These are phyloP conservation scores for Sordariomycetes sp. DNA, from an alignment of 2,329 filamentous ascomycete genomes.

Conservation along the genomic window DNA sequence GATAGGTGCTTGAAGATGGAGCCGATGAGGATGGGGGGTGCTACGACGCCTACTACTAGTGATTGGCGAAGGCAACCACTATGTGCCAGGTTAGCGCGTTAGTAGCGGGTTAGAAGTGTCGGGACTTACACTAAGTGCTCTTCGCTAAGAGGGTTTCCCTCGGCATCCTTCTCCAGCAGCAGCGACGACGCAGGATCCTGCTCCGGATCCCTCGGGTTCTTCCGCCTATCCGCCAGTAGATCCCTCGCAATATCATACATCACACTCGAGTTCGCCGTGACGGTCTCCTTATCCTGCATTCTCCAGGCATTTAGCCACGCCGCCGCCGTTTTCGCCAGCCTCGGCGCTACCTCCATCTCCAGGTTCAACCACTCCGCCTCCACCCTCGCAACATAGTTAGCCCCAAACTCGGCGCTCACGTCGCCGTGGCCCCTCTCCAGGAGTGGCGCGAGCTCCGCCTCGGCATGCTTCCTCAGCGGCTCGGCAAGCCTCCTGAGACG, in stretches of 20 bases:
- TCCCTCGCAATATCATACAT: constrained; percentile 10
- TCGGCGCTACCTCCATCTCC: constrained; percentile 8
- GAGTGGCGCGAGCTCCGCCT: constrained; percentile 7
- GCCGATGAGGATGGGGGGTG: constrained; percentile 9
- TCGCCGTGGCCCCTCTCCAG: constrained; percentile 7
- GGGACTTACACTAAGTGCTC: constrained; percentile 8
- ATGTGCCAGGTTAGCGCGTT: neutral
- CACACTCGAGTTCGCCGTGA: constrained; percentile 7
- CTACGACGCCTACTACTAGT: constrained; percentile 10
- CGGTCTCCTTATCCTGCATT: constrained; percentile 8
- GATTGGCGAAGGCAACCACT: constrained; percentile 11
- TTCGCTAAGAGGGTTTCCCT: constrained; percentile 9
- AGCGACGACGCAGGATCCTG: constrained; percentile 10
- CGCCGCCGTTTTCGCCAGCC: constrained; percentile 7
- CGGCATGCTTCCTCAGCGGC: constrained; percentile 7
- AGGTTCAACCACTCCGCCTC: constrained; percentile 11
- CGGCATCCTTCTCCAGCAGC: constrained; percentile 7
- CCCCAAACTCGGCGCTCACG: constrained; percentile 9
- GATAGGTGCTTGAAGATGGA: constrained; percentile 10
- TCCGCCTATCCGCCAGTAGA: constrained; percentile 8
- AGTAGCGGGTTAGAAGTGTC: neutral
- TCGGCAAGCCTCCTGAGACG: constrained; percentile 7
- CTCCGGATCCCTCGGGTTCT: constrained; percentile 8
- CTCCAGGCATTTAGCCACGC: constrained; percentile 11
- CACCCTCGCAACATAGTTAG: constrained; percentile 10